These are phyloP conservation scores for Aegilops tauschii DNA, from an alignment of 176 grass and related monocot species.

Conservation along the genomic window DNA sequence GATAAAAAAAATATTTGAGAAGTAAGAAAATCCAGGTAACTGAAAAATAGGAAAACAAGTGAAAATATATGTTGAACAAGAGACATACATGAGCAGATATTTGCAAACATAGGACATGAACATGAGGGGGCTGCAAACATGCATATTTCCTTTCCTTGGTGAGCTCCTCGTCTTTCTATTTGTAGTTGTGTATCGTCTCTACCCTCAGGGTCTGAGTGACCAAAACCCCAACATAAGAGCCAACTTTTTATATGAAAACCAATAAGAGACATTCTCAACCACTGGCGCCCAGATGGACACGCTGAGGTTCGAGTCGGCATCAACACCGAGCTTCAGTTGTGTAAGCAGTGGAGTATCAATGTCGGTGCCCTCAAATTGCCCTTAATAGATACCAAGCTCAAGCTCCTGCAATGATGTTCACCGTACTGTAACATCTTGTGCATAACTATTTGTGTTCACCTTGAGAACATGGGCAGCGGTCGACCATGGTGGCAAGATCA, in stretches of 20 bases:
- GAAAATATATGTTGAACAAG: not conserved
- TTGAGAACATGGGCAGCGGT: not conserved
- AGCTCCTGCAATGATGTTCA: not conserved
- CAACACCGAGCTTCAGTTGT: not conserved
- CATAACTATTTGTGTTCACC: not conserved
- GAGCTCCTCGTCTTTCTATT: not conserved
- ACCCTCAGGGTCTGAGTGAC: not conserved
- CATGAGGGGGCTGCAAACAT: not conserved
- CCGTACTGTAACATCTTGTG: not conserved
- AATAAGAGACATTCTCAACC: not conserved
- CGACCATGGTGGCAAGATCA: not conserved
- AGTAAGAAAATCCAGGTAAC: too few relatives aligned
- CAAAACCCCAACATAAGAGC: not conserved
- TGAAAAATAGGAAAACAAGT: not conserved
- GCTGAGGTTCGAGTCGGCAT: not conserved
- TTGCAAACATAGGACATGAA: not conserved
- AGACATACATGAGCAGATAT: not conserved
- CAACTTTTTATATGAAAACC: not conserved
- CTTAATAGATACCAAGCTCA: not conserved
- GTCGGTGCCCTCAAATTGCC: not conserved
- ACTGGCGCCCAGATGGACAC: not conserved
- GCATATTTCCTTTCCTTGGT: not conserved
- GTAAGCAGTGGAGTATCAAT: not conserved
- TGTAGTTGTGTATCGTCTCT: not conserved
- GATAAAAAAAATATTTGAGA: too few relatives aligned